phyloP scores from a whole-genome alignment of 202 grass and related monocot genomes.

The Setaria italica region DNA sequence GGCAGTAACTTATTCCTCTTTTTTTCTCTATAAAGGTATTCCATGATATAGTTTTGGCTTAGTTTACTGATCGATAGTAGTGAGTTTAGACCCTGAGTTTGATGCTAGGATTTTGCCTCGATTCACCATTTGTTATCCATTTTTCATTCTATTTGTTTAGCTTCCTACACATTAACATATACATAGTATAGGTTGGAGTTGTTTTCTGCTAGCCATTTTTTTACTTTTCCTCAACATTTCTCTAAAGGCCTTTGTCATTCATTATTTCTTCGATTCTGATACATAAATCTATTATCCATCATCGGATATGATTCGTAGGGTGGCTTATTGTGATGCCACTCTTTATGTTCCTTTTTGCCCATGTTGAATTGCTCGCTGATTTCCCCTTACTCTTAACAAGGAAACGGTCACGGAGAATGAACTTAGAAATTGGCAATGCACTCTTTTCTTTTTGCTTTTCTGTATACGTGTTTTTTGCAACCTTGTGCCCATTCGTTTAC shows the following conservation, averaged over 20 bases:
- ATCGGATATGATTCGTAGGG: neutral
- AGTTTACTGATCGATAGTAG: constrained; percentile 48
- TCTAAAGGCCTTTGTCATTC: constrained; percentile 42
- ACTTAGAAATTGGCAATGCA: neutral
- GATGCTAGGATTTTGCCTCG: constrained; percentile 52
- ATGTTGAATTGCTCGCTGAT: neutral
- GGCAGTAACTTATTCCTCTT: constrained; percentile 26
- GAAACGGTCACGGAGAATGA: neutral
- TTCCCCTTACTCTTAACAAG: neutral
- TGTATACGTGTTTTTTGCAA: neutral
- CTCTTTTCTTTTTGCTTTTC: neutral
- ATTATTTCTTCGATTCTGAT: constrained; percentile 30
- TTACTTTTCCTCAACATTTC: neutral
- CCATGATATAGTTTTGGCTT: constrained; percentile 61
- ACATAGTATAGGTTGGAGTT: constrained; percentile 52
- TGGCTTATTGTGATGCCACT: neutral
- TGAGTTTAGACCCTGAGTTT: constrained; percentile 55
- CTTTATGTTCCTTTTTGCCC: neutral
- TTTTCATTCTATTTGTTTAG: constrained; percentile 73
- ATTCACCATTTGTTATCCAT: constrained; percentile 56
- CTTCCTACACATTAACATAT: constrained; percentile 56
- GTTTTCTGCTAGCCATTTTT: constrained; percentile 22
- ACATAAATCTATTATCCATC: constrained; percentile 34
- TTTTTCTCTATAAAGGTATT: neutral
- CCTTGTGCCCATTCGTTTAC: neutral